Evolutionary conservation across 495 filamentous ascomycete species (phyloP), one percentile per base, ranked within the genome.

Genomic region (Hypoxylon perforatum): DNA sequence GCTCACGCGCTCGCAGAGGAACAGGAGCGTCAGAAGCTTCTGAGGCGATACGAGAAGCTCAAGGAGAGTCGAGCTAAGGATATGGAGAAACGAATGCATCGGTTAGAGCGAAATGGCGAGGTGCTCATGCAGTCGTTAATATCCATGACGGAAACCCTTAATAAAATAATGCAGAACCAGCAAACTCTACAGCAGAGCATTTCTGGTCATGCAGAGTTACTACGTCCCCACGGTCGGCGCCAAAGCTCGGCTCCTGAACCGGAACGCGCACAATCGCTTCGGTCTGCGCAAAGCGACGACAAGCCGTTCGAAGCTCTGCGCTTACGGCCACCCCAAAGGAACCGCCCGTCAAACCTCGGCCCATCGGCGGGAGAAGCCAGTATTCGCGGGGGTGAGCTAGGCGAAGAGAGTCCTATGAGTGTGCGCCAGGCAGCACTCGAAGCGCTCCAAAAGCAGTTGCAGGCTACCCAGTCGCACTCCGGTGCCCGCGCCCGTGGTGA

Each of bases 101-200:
- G 55, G 12, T 63, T 77, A 9, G 75, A 77, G 63, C 64, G 67
- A 17, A 73, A 74, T 47, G 73, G 73, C 49, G 70, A 77, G 44
- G 45, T 68, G 6, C 72, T 74, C 69, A 46, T 75, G 58, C 58
- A 66, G 11, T 60, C 73, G 11, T 19, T 82, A 28, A 61, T 70
- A 12, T 69, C 75, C 1, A 51, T 80, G 4, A 62, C 78, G 46
- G 70, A 77, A 18, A 70, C 68, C 1, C 63, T 82, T 15, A 69
- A 76, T 44, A 45, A 18, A 6, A 3, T 73, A 46, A 36, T 74
- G 52, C 57, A 62, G 10, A 57, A 69, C 21, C 68, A 67, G 18
- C 61, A 65, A 0, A n/a, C 22, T 3, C 3, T 65, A 21, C 61
- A 56, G 17, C 61, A 61, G n/a, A 52, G 35, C 22, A 44, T 14